Evolutionary conservation across 352 stramenopile species (phyloP).

Genomic region (Pythium angustatum): DNA sequence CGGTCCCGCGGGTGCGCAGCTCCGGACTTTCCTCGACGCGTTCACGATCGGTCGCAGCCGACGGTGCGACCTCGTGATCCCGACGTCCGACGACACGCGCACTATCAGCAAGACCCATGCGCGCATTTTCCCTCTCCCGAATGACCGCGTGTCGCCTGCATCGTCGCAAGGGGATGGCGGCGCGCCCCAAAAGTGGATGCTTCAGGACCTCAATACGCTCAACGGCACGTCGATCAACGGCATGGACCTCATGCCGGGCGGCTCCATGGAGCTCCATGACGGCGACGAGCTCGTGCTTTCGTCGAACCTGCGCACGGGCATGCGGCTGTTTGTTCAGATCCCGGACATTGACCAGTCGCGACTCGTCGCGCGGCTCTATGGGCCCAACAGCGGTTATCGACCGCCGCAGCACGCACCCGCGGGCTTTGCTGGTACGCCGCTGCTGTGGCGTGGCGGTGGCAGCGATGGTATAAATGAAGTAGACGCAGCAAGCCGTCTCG

Average conservation of each 20-base stretch:
- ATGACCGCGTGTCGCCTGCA: constrained; percentile 10
- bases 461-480: too few species aligned
- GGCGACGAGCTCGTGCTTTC: constrained; percentile 72
- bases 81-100: constrained; percentile 67
- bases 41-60: constrained; percentile 78
- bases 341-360: constrained; percentile 39
- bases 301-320: constrained; percentile 59
- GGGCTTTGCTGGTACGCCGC: not conserved
- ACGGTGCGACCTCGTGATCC: constrained; percentile 66
- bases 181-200: constrained; percentile 46
- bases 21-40: constrained; percentile 40
- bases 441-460: constrained; percentile 11
- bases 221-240: constrained; percentile 83
- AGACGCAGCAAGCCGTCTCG: not conserved
- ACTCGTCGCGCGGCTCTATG: constrained; percentile 43
- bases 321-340: constrained; percentile 57
- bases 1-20: constrained; percentile 1
- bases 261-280: constrained; percentile 62
- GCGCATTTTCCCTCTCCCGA: constrained; percentile 50
- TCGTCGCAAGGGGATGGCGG: not conserved
- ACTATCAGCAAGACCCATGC: constrained; percentile 79
- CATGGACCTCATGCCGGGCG: constrained; percentile 50
- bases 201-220: constrained; percentile 79
- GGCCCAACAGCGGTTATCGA: not conserved
- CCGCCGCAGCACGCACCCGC: not conserved